Conservation (phyloP, 2,329 filamentous ascomycete genomes). For the Verticillium zaregamsianum region DNA sequence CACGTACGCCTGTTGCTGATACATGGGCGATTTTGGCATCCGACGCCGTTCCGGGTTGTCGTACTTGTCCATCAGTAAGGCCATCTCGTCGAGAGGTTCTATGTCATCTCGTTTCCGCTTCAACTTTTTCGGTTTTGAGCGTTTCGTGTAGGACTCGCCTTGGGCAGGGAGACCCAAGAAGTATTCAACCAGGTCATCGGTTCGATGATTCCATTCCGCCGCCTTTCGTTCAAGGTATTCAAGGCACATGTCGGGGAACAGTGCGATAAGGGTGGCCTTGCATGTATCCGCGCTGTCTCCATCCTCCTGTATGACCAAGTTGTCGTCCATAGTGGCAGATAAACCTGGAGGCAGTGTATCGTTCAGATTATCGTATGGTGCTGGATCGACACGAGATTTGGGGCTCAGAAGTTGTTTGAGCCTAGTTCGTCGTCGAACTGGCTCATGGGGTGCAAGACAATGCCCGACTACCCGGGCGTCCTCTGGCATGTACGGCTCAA, state of each 20-base stretch:
- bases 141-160: slow-evolving; percentile 31
- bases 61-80: slow-evolving; percentile 9
- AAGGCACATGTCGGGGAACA: slow-evolving; percentile 44
- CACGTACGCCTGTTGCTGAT: slow-evolving; percentile 7
- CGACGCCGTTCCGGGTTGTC: neutral
- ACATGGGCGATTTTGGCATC: neutral
- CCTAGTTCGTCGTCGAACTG: neutral
- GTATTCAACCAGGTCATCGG: slow-evolving; percentile 26
- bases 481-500: neutral
- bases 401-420: neutral
- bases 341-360: neutral
- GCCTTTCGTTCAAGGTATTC: slow-evolving; percentile 27
- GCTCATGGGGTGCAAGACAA: neutral
- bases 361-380: neutral
- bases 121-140: slow-evolving; percentile 11
- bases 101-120: slow-evolving; percentile 38
- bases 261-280: slow-evolving; percentile 16
- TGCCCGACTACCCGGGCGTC: neutral
- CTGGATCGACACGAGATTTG: neutral
- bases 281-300: neutral
- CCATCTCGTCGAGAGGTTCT: slow-evolving; percentile 15
- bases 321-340: neutral
- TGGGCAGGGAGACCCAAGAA: slow-evolving; percentile 37
- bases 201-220: slow-evolving; percentile 19
- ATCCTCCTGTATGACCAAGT: neutral